phyloP scores from a whole-genome alignment of 2,329 filamentous ascomycete genomes.

The Colletotrichum plurivorum region DNA sequence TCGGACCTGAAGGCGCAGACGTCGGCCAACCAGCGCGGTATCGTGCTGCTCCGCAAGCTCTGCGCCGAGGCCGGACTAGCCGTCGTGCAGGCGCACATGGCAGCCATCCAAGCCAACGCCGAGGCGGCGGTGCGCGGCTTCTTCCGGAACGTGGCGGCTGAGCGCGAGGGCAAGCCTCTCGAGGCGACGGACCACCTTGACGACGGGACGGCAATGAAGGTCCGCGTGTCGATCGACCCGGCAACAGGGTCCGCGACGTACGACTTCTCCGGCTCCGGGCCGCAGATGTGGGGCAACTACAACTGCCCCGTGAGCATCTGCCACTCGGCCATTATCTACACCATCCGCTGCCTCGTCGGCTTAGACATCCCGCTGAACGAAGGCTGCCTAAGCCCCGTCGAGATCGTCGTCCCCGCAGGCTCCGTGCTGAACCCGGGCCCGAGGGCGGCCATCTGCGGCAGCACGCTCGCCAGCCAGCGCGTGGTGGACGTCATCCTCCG shows the following conservation, averaged over 20 bases:
- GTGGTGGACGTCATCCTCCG: slow-evolving; percentile 52
- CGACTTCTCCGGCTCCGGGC: slow-evolving; percentile 54
- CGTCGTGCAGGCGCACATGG: slow-evolving; percentile 55
- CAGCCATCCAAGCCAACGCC: slow-evolving; percentile 57
- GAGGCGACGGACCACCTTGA: slow-evolving; percentile 52
- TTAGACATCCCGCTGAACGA: slow-evolving; percentile 56
- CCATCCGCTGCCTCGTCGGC: slow-evolving; percentile 52
- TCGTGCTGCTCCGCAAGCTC: slow-evolving; percentile 49
- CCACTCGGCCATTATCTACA: slow-evolving; percentile 56
- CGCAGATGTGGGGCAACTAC: slow-evolving; percentile 52
- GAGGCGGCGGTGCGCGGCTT: slow-evolving; percentile 53
- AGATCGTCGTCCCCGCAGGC: slow-evolving; percentile 50
- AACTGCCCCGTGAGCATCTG: slow-evolving; percentile 55
- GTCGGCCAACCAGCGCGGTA: slow-evolving; percentile 59
- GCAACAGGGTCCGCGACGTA: slow-evolving; percentile 51
- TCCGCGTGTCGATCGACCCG: slow-evolving; percentile 50
- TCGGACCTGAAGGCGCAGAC: slow-evolving; percentile 60
- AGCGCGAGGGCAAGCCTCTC: slow-evolving; percentile 42
- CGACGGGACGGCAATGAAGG: slow-evolving; percentile 52
- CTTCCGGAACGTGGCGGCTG: slow-evolving; percentile 50
- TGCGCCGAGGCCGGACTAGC: slow-evolving; percentile 51
- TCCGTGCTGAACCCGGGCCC: slow-evolving; percentile 52
- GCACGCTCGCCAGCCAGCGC: slow-evolving; percentile 64
- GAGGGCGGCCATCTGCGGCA: slow-evolving; percentile 64
- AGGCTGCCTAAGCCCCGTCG: slow-evolving; percentile 53